phyloP scores from a whole-genome alignment of 2,329 filamentous ascomycete species.

The Fusarium neocosmosporiellum region DNA sequence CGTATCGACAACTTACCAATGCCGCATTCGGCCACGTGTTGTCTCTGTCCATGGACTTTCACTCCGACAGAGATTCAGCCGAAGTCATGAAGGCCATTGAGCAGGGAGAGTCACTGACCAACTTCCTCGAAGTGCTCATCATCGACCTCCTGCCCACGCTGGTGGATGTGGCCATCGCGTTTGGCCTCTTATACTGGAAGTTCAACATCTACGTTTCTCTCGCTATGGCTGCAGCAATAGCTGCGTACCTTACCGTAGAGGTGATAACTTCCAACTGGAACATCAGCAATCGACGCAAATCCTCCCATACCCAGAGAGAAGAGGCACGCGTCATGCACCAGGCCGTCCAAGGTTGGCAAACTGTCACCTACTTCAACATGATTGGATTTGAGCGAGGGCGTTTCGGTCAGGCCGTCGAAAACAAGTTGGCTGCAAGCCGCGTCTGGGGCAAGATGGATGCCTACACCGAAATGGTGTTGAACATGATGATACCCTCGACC shows the following conservation, averaged over 20 bases:
- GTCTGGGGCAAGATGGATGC: constrained; percentile 39
- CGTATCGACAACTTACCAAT: constrained; percentile 66
- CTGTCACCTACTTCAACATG: constrained; percentile 60
- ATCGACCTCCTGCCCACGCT: constrained; percentile 72
- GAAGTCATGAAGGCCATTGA: constrained; percentile 73
- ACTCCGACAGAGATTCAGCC: constrained; percentile 72
- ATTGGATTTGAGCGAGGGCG: constrained; percentile 44
- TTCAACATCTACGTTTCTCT: constrained; percentile 71
- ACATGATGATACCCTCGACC: constrained; percentile 60
- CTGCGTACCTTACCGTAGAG: constrained; percentile 38
- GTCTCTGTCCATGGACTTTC: constrained; percentile 76
- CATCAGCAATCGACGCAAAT: constrained; percentile 51
- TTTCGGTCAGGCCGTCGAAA: constrained; percentile 42
- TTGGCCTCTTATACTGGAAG: constrained; percentile 68
- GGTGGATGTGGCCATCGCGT: constrained; percentile 70
- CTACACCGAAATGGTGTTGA: constrained; percentile 33
- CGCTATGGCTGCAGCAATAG: constrained; percentile 44
- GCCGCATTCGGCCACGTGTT: constrained; percentile 76
- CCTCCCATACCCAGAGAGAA: constrained; percentile 55
- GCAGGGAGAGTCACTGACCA: constrained; percentile 69
- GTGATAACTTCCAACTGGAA: constrained; percentile 52
- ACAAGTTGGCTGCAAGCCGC: constrained; percentile 34
- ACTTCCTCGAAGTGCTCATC: constrained; percentile 68
- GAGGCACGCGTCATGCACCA: constrained; percentile 67
- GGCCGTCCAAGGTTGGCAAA: constrained; percentile 69